These are phyloP conservation scores for Tolypocladium pustulatum DNA, from an alignment of 2,329 filamentous ascomycete species.

Conservation along the genomic window DNA sequence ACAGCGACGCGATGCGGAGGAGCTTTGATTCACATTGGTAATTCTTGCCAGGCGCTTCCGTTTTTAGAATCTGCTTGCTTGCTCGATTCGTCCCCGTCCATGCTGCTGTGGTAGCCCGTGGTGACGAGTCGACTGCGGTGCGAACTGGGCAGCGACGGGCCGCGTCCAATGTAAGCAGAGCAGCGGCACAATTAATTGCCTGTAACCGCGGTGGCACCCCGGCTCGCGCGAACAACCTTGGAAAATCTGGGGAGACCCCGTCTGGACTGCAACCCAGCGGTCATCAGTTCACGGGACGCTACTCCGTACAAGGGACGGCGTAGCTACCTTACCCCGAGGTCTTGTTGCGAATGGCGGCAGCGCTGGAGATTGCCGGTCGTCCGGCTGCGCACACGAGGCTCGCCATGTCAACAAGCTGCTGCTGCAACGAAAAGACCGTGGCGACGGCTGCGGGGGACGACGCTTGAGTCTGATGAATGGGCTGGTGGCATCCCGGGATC, in stretches of 20 bases:
- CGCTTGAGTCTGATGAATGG: neutral
- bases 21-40: neutral
- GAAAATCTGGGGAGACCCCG: neutral
- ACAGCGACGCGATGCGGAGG: neutral
- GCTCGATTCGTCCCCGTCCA: neutral
- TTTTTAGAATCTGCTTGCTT: neutral
- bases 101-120: neutral
- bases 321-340: no score
- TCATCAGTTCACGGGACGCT: neutral
- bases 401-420: neutral
- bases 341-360: neutral
- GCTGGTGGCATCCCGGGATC: neutral
- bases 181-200: neutral
- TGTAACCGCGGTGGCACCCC: neutral
- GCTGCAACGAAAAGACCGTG: neutral
- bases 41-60: neutral
- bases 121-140: neutral
- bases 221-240: neutral
- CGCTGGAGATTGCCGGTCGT: neutral
- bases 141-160: neutral
- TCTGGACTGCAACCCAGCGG: neutral
- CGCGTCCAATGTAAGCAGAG: neutral
- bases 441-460: neutral
- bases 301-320: neutral
- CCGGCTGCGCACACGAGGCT: neutral